Percentiles rank a stretch among this genome's conserved stretches.
phyloP scores from a whole-genome alignment of 1,284 basidiomycete species.

The Farysia itapuensis region DNA sequence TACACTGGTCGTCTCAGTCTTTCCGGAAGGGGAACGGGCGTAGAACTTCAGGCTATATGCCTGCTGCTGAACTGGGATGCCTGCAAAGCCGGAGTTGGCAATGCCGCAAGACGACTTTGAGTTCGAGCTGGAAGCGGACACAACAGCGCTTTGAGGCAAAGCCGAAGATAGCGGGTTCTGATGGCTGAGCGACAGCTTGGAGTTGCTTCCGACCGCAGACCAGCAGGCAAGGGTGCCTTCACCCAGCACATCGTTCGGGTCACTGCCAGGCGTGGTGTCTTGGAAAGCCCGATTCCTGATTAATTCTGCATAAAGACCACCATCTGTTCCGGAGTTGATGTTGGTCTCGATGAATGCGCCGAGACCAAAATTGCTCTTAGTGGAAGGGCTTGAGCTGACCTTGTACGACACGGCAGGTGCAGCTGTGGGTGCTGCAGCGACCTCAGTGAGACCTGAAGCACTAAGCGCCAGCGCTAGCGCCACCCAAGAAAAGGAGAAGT shows the following conservation, averaged over 20 bases:
- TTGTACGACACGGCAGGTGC: slow-evolving; percentile 11
- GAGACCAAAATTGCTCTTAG: slow-evolving; percentile 16
- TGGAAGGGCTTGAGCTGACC: slow-evolving; percentile 12
- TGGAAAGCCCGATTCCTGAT: slow-evolving; percentile 42
- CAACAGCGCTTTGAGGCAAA: slow-evolving; percentile 23
- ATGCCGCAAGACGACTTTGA: slow-evolving; percentile 24
- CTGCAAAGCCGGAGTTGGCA: slow-evolving; percentile 27
- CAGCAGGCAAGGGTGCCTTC: slow-evolving; percentile 24
- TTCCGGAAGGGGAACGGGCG: slow-evolving; percentile 16
- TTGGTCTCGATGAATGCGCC: slow-evolving; percentile 36
- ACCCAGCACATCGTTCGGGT: slow-evolving; percentile 11
- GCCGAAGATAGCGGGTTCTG: slow-evolving; percentile 10
- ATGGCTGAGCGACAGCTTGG: slow-evolving; percentile 14
- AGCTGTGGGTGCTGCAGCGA: slow-evolving; percentile 1
- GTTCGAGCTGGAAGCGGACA: slow-evolving; percentile 5
- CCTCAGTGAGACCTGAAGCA: slow-evolving; percentile 1
- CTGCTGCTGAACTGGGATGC: slow-evolving; percentile 24
- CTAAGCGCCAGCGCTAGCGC: slow-evolving; percentile 5
- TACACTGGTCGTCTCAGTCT: slow-evolving; percentile 6
- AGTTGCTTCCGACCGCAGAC: slow-evolving; percentile 4
- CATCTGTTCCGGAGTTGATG: slow-evolving; percentile 43
- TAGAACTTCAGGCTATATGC: slow-evolving; percentile 29
- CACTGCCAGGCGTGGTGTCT: slow-evolving; percentile 6
- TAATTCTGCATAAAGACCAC: slow-evolving; percentile 42
- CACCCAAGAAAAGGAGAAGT: slow-evolving; percentile 13